Evolutionary conservation across 176 grass and related monocot genomes (phyloP).

Genomic region (Zoysia japonica): DNA sequence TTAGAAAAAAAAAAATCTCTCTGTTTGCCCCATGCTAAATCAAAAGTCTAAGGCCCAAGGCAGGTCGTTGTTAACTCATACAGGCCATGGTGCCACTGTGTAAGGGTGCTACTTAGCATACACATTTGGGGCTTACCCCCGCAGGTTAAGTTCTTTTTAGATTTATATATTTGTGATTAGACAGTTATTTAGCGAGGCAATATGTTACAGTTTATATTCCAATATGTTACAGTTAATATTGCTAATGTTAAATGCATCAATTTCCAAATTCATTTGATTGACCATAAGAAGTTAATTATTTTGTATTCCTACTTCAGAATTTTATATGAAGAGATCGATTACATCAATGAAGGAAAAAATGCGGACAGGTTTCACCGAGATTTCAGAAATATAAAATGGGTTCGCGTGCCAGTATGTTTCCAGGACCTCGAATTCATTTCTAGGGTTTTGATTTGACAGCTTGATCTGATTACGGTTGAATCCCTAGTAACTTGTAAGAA

Average conservation of each 20-base stretch:
- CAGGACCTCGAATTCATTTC: constrained; percentile 23
- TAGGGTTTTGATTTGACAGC: constrained; percentile 27
- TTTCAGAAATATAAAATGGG: constrained; percentile 99
- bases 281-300: neutral
- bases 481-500: constrained; percentile 29
- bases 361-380: constrained; percentile 95
- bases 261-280: constrained; percentile 29
- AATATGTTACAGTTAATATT: constrained; percentile 6
- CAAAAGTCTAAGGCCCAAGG: no score
- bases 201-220: neutral
- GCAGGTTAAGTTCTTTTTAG: neutral
- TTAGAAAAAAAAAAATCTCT: no score
- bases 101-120: no score
- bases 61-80: no score
- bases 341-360: constrained; percentile 98
- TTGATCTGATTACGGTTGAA: constrained; percentile 2
- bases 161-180: constrained; percentile 6
- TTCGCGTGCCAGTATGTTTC: constrained; percentile 88
- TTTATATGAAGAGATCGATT: constrained; percentile 99
- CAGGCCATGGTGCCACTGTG: no score
- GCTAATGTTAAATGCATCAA: neutral
- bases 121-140: no score
- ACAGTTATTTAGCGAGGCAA: constrained; percentile 2
- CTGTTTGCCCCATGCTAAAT: no score
- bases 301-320: constrained; percentile 64